Conservation (phyloP, 768 basidiomycete genomes). For the Gloeophyllum trabeum region DNA sequence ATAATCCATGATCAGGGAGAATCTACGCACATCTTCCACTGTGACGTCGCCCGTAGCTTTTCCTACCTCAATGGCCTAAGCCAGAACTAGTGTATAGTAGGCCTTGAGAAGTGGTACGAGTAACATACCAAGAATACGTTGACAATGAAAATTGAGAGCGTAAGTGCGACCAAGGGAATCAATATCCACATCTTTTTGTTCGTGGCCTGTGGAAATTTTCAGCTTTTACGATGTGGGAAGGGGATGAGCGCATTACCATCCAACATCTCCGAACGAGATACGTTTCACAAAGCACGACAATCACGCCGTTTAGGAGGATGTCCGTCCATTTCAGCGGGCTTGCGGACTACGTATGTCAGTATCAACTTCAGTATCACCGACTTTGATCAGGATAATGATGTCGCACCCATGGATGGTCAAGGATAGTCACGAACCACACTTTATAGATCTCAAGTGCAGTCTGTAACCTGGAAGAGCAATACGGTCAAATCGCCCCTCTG, state of each 20-base stretch:
- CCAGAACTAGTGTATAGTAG: too few species aligned
- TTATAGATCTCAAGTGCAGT: conserved; percentile 16
- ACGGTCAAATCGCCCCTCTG: not conserved
- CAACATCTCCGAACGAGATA: conserved; percentile 41
- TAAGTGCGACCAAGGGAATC: conserved; percentile 20
- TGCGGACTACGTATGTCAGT: conserved; percentile 12
- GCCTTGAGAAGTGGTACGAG: too few species aligned
- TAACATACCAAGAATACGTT: conserved; percentile 25
- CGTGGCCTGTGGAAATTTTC: conserved; percentile 24
- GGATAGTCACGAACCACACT: conserved; percentile 14
- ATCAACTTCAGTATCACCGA: not conserved
- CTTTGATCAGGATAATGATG: not conserved
- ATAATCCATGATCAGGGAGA: too few species aligned
- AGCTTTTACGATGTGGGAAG: not conserved
- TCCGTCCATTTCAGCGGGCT: conserved; percentile 32
- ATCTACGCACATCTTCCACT: not conserved
- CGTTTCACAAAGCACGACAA: conserved; percentile 33
- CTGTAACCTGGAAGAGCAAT: conserved; percentile 10
- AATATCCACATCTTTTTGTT: conserved; percentile 25
- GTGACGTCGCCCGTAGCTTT: conserved; percentile 4
- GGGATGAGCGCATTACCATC: conserved; percentile 24
- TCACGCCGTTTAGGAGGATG: conserved; percentile 34
- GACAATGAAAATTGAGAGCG: conserved; percentile 22
- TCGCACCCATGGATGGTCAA: conserved; percentile 11
- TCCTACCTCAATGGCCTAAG: conserved; percentile 3